Base-by-base conservation (phyloP, 169 alveolate genomes). In the Plasmodium gonderi region DNA sequence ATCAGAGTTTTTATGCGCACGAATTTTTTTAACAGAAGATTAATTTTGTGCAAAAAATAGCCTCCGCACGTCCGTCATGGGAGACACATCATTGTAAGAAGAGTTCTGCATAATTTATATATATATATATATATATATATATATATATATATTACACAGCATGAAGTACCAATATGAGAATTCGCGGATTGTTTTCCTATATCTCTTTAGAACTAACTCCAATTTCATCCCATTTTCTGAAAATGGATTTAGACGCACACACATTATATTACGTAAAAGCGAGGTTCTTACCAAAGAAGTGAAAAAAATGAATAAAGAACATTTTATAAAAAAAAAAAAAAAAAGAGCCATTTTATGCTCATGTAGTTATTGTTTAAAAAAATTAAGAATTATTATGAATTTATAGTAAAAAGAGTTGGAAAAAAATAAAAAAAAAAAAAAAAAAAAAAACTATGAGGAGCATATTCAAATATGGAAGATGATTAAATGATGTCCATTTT, bases 1-100 rank as follows among this genome's bases (percentile, higher is more conserved):
- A 60, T 80, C 80, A 26, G 80, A 65, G 20, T 80, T 38, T 80
- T 49, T 80, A 17, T 29, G 40, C n/a, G 14, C 72, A 29, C 17
- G 38, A 20, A 36, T 60, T 11, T 60, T 60, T 1, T 5, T 36
- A 3, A 4, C 26, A 36, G 26, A 60, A n/a, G n/a, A n/a, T n/a
- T n/a, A n/a, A n/a, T n/a, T n/a, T n/a, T n/a, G n/a, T n/a, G n/a
- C n/a, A n/a, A n/a, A n/a, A n/a, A n/a, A n/a, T n/a, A n/a, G n/a
- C n/a, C n/a, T n/a, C n/a, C n/a, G n/a, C n/a, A n/a, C n/a, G n/a
- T n/a, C n/a, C n/a, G n/a, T n/a, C n/a, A n/a, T n/a, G n/a, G n/a
- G n/a, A n/a, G n/a, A n/a, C n/a, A n/a, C n/a, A n/a, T n/a, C n/a
- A n/a, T n/a, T n/a, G n/a, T n/a, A n/a, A n/a, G n/a, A n/a, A n/a